A percentile compares a stretch with the other conserved stretches of the same genome.
These are phyloP conservation scores for Rhizopogon vulgaris DNA, from an alignment of 768 basidiomycete genomes.

Conservation along the genomic window DNA sequence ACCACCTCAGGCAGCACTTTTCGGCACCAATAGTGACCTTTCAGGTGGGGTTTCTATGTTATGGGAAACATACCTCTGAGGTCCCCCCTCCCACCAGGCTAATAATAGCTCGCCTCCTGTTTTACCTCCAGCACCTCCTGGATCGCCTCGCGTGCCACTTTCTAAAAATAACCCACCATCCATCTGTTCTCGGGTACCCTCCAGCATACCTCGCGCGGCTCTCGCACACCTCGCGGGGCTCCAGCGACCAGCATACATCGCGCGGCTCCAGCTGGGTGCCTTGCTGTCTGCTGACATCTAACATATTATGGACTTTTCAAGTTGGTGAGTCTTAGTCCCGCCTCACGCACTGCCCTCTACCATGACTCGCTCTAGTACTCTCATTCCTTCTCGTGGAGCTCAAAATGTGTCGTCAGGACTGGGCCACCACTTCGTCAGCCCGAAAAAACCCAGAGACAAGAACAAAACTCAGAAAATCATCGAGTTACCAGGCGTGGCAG, in stretches of 20 bases:
- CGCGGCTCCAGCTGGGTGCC: neutral
- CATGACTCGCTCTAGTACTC: neutral
- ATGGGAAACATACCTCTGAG: neutral
- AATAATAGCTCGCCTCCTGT: neutral
- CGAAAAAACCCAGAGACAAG: constrained; percentile 10
- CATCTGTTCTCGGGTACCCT: neutral
- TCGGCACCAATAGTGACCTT: neutral
- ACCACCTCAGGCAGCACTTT: constrained; percentile 5
- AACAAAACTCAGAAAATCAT: constrained; percentile 4
- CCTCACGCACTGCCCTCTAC: neutral
- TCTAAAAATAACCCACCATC: neutral
- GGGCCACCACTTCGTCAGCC: constrained; percentile 15
- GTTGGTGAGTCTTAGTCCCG: neutral
- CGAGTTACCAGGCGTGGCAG: neutral
- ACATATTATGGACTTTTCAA: too few species aligned
- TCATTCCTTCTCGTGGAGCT: neutral
- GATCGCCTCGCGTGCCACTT: neutral
- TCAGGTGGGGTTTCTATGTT: neutral
- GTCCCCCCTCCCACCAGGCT: neutral
- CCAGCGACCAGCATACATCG: neutral
- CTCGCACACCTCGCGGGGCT: neutral
- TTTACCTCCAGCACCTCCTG: neutral
- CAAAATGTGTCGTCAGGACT: constrained; percentile 8
- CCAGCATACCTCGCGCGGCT: neutral
- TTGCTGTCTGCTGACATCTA: too few species aligned